phyloP scores from a whole-genome alignment of 345 rosid genomes.

The Lagerstroemia speciosa region DNA sequence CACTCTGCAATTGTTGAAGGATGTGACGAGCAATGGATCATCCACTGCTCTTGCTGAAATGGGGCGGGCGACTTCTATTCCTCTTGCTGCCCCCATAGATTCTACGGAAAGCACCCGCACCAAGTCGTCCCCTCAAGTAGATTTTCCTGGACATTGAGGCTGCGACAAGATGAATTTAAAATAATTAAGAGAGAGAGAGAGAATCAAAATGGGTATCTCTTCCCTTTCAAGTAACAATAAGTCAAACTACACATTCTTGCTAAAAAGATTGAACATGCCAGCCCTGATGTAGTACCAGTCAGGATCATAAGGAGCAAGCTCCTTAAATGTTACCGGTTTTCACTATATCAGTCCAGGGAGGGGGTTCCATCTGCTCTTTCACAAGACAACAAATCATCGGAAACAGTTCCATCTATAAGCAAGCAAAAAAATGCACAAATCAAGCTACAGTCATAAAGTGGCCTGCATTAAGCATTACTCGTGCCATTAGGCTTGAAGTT shows the following conservation, averaged over 20 bases:
- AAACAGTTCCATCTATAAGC: neutral
- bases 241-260: neutral
- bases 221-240: too few species aligned
- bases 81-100: conserved; percentile 84
- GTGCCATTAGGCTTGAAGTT: neutral
- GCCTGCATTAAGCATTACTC: neutral
- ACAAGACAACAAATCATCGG: too few species aligned
- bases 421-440: neutral
- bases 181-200: neutral
- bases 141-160: conserved; percentile 93
- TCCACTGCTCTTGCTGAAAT: conserved; percentile 86
- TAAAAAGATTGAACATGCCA: conserved; percentile 21
- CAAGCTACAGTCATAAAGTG: neutral
- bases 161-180: conserved; percentile 11
- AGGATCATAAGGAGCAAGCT: too few species aligned
- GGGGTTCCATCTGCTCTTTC: too few species aligned
- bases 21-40: conserved; percentile 77
- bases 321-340: too few species aligned
- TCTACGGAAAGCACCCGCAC: too few species aligned
- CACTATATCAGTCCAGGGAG: too few species aligned
- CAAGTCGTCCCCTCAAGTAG: conserved; percentile 78
- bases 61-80: conserved; percentile 75
- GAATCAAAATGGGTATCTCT: neutral
- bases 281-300: too few species aligned
- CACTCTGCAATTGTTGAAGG: conserved; percentile 62